Percentiles rank a stretch among this genome's conserved stretches.
Evolutionary conservation across 805 yeast species (phyloP).

Genomic region (Sugiyamaella americana): DNA sequence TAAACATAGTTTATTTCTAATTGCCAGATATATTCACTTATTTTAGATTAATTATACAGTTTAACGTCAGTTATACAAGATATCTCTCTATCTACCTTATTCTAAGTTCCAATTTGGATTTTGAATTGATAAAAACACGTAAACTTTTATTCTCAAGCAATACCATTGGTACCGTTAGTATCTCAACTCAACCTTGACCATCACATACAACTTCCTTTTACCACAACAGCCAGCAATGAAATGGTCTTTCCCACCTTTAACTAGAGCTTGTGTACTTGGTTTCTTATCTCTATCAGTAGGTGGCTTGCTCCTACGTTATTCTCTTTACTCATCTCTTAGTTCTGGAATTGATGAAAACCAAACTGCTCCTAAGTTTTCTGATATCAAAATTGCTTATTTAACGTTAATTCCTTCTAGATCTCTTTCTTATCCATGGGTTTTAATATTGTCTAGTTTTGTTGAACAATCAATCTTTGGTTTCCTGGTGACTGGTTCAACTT

Average conservation of each 20-base stretch:
- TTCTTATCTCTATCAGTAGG: conserved; percentile 6
- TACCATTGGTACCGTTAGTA: too few species aligned
- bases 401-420: conserved; percentile 16
- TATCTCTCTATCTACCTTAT: too few species aligned
- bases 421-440: conserved; percentile 42
- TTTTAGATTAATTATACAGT: too few species aligned
- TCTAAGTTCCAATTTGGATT: too few species aligned
- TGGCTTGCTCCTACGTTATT: conserved; percentile 7
- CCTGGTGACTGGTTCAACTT: conserved; percentile 33
- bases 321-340: conserved; percentile 5
- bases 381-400: conserved; percentile 16
- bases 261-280: conserved; percentile 10
- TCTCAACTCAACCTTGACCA: too few species aligned
- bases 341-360: background rate
- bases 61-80: too few species aligned
- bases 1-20: too few species aligned
- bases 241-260: conserved; percentile 18
- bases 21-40: too few species aligned
- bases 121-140: too few species aligned
- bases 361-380: conserved; percentile 4
- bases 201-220: too few species aligned
- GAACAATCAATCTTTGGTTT: conserved; percentile 41
- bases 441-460: conserved; percentile 42
- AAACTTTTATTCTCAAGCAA: too few species aligned
- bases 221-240: too few species aligned